Base-by-base conservation (phyloP, 2,329 filamentous ascomycete genomes). In the Monosporascus sp. region DNA sequence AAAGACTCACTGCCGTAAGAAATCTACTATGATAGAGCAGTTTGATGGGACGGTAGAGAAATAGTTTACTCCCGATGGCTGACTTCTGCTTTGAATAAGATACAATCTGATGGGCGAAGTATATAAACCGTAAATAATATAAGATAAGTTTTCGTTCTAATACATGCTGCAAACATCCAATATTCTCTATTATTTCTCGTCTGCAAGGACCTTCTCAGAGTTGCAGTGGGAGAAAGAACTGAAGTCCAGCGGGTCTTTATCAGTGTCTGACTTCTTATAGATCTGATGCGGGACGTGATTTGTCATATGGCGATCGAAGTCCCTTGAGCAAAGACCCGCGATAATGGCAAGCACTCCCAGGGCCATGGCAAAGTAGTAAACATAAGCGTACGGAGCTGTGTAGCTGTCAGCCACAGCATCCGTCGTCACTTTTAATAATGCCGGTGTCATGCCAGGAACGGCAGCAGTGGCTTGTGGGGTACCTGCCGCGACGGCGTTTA, bases 261-360 rank as follows among this genome's bases (percentile, higher is more conserved):
- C 53, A 2, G 54, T 54, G 7, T 61, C 57, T 7, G 45, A 51
- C 54, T 61, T 59, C 37, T 57, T 49, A 52, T 59, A 59, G 9
- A 60, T 41, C 22, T 55, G 55, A 24, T 53, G 40, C 37, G 53
- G 50, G 38, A 60, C 58, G 47, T 59, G 57, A 27, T 59, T 49
- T 7, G 55, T 60, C 20, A 60, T 46, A 50, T 60, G 53, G 24
- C 50, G 52, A 27, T 59, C 58, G 26, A 60, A 60, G 54, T 60
- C 58, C 3, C 57, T 51, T n/a, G 55, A 31, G 37, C 24, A 49
- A 24, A 53, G 14, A 9, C 53, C 52, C 7, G 59, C 57, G 37
- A 58, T 48, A 38, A 59, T 50, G 9, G 48, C 49, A 46, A 59
- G 24, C 7, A 53, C 47, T 8, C 57, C 55, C 26, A 61, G 26